Conservation (phyloP, 2,329 filamentous ascomycete genomes). For the Hypoxylon sp. region DNA sequence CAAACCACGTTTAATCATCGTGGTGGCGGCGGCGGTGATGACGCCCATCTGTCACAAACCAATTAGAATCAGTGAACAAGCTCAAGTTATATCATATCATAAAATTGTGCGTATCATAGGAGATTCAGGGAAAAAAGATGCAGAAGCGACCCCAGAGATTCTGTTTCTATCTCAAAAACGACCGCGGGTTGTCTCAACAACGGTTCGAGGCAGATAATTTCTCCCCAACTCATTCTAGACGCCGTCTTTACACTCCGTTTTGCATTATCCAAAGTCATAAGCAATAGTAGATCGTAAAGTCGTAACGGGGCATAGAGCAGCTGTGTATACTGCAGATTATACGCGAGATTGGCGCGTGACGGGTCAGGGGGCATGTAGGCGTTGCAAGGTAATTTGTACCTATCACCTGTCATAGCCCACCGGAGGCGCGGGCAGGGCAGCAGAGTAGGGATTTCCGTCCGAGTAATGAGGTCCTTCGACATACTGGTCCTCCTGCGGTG, state of each 20-base stretch:
- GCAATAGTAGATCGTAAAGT: constrained; percentile 45
- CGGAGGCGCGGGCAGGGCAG: constrained; percentile 58
- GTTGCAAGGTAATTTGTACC: constrained; percentile 25
- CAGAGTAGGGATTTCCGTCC: constrained; percentile 62
- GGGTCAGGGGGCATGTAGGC: constrained; percentile 20
- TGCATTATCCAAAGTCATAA: constrained; percentile 35
- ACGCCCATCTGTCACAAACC: constrained; percentile 57
- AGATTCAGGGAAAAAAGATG: constrained; percentile 41
- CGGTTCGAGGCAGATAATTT: constrained; percentile 31
- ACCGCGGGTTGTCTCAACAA: constrained; percentile 32
- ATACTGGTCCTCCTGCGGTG: constrained; percentile 55
- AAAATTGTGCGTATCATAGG: constrained; percentile 41
- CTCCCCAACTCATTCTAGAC: constrained; percentile 22
- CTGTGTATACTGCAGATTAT: constrained; percentile 22
- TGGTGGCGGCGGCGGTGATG: constrained; percentile 54
- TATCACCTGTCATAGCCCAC: constrained; percentile 55
- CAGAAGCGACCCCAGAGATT: constrained; percentile 29
- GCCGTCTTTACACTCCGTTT: constrained; percentile 26
- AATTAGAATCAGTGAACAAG: constrained; percentile 55
- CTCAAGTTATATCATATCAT: constrained; percentile 47
- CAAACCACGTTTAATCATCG: constrained; percentile 28
- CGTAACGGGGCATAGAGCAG: constrained; percentile 36
- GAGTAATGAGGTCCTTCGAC: constrained; percentile 61
- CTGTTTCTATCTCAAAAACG: constrained; percentile 46
- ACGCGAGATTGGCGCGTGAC: constrained; percentile 12